Evolutionary conservation across 352 stramenopile genomes (phyloP), one percentile per base, ranked within the genome.

Genomic region (Phytopythium delawarense): DNA sequence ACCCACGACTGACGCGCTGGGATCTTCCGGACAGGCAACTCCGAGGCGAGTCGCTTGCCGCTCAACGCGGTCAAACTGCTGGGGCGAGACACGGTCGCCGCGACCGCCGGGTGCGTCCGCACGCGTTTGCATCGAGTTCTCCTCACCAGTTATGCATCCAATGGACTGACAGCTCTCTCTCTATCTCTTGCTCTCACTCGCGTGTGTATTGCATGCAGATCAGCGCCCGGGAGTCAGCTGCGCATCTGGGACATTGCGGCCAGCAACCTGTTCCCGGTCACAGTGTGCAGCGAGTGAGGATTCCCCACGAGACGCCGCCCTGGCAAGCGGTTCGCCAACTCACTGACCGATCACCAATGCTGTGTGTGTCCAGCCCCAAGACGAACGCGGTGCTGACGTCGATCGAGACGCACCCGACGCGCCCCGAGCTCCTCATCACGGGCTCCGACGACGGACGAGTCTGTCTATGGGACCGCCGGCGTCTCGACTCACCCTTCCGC

Each of bases 31-130:
- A 62, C 50, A 89, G 80, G 69, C 55, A 83, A 72, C 65, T 77
- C 80, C 46, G 67, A 80, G 57, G 67, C 76, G 57, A 89, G 78
- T 59, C 71, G 62, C 12, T 66, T 91, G 28, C 61, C 76, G 34
- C 74, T 91, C 48, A 73, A 89, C 51, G 83, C 72, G 21, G 71
- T 92, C 15, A 94, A 92, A 66, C 80, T 94, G 64, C 72, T 94
- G 23, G 78, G 76, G 16, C 71, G 72, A 16, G 83, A 91, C 53
- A 79, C 73, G 21, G 58, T 90, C n/a, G 84, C 87, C 35, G 85
- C 75, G 42, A 88, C 81, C 21, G 79, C 84, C n/a, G 84, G 85
- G 73, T 87, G 72, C 11, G 74, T 71, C 13, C 21, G 11, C 9
- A 3, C 25, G 48, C 25, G 16, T 58, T 32, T 2, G 28, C 39